phyloP scores from a whole-genome alignment of 208 protist species.

The Trypanosomatidae sp. region DNA sequence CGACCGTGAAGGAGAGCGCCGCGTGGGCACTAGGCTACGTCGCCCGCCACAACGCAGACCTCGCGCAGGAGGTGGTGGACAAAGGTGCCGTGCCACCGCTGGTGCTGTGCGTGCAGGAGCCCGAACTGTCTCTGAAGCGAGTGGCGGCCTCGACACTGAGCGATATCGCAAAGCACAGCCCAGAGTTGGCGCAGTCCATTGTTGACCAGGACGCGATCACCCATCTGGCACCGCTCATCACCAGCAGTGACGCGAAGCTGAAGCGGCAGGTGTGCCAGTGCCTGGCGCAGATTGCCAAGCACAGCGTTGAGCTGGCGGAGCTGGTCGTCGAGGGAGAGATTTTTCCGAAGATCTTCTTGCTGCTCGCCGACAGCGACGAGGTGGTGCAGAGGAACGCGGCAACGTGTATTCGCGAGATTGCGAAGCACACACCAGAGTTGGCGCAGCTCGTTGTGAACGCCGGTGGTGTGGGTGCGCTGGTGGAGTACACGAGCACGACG shows the following conservation, averaged over 20 bases:
- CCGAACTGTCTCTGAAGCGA: conserved; percentile 97
- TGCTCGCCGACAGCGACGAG: conserved; percentile 96
- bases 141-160: conserved; percentile 95
- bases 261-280: conserved; percentile 96
- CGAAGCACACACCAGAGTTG: conserved; percentile 98
- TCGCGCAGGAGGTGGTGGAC: conserved; percentile 96
- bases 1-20: conserved; percentile 97
- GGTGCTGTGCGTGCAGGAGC: conserved; percentile 98
- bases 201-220: conserved; percentile 97
- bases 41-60: conserved; percentile 93
- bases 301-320: conserved; percentile 98
- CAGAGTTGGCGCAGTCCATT: conserved; percentile 95
- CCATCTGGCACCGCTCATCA: conserved; percentile 97
- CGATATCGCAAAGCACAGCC: conserved; percentile 96
- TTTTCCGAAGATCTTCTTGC: conserved; percentile 96
- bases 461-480: conserved; percentile 96
- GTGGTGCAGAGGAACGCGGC: conserved; percentile 97
- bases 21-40: conserved; percentile 98
- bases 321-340: conserved; percentile 98
- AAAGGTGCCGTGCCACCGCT: conserved; percentile 95
- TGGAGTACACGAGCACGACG: conserved; percentile 96
- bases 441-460: conserved; percentile 97
- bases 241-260: conserved; percentile 94
- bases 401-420: conserved; percentile 97
- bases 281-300: conserved; percentile 98